Evolutionary conservation across 495 filamentous ascomycete species (phyloP), one percentile per base, ranked within the genome.

Genomic region (Penicillium egyptiacum): DNA sequence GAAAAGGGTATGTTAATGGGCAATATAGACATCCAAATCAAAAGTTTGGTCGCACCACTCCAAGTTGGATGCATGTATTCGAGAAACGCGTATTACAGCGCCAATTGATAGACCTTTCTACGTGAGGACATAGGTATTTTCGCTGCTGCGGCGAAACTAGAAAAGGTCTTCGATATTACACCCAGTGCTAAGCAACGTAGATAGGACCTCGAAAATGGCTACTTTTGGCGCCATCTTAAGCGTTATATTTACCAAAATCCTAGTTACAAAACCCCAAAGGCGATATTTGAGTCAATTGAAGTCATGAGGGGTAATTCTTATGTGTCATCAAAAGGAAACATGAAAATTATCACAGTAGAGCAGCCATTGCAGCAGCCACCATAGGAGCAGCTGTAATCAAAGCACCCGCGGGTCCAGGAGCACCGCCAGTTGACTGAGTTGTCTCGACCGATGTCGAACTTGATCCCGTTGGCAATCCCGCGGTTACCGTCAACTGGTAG

Each of bases 381-480:
- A 65, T 30, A 8, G 65, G 59, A n/a, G 59, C 65, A 31, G 62
- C 62, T 5, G 62, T 68, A 48, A 68, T 59, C 26, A 65, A 30
- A 40, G 62, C 57, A 25, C 30, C 57, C 11, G 52, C 53, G 22
- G 47, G 48, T 8, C 51, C 57, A 47, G 44, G 55, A 20, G 53
- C 60, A 33, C 35, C 62, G 42, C 23, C 60, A 9, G 56, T 41
- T 5, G 63, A 59, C 33, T 56, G 31, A 1, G 65, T 66, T 6
- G 63, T 59, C 6, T 31, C 17, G 22, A 58, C 33, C 3, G 54
- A 30, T 3, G 65, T 63, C 3, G 33, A 14, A 37, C 56, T 39
- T 26, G 57, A 61, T 4, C 45, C 51, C 49, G 23, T 23, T 4
- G 26, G 26, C 26, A 66, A 4, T 1, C 63, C 65, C 2, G 42